phyloP scores from a whole-genome alignment of 2,329 filamentous ascomycete species.

The Talaromyces sp. region DNA sequence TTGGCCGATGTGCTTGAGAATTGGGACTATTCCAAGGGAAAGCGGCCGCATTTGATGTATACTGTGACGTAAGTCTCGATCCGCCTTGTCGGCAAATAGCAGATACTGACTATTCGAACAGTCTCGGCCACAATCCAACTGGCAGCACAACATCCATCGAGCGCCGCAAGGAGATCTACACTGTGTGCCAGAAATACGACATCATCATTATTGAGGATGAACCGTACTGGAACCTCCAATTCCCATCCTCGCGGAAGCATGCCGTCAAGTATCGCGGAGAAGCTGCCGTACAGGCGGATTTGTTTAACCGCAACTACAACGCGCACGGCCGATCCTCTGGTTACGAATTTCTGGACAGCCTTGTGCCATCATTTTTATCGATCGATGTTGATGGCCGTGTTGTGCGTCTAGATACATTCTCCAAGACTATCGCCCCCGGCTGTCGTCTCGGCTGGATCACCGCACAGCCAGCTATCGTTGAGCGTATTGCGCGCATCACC shows the following conservation, averaged over 20 bases:
- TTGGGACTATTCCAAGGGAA: constrained; percentile 74
- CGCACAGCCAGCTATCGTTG: constrained; percentile 72
- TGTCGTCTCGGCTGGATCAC: constrained; percentile 91
- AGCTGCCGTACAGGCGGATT: constrained; percentile 24
- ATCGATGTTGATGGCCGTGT: constrained; percentile 84
- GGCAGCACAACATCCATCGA: constrained; percentile 69
- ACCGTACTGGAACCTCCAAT: constrained; percentile 94
- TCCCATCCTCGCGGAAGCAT: constrained; percentile 62
- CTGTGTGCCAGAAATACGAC: constrained; percentile 76
- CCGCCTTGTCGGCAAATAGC: neutral
- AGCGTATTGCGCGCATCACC: constrained; percentile 69
- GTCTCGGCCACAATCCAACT: constrained; percentile 88
- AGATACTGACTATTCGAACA: constrained; percentile 27
- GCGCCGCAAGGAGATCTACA: constrained; percentile 75
- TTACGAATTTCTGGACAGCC: constrained; percentile 75
- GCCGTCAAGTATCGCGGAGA: constrained; percentile 30
- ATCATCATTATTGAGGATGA: constrained; percentile 92
- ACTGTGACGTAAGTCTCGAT: constrained; percentile 73
- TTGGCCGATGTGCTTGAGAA: constrained; percentile 74
- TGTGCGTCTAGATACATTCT: constrained; percentile 87
- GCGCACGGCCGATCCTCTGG: constrained; percentile 56
- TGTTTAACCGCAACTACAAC: constrained; percentile 41
- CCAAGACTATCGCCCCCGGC: constrained; percentile 86
- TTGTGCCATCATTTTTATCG: constrained; percentile 77
- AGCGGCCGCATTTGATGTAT: constrained; percentile 79